Conservation (phyloP, 805 yeast species). For the Pichia kluyveri region DNA sequence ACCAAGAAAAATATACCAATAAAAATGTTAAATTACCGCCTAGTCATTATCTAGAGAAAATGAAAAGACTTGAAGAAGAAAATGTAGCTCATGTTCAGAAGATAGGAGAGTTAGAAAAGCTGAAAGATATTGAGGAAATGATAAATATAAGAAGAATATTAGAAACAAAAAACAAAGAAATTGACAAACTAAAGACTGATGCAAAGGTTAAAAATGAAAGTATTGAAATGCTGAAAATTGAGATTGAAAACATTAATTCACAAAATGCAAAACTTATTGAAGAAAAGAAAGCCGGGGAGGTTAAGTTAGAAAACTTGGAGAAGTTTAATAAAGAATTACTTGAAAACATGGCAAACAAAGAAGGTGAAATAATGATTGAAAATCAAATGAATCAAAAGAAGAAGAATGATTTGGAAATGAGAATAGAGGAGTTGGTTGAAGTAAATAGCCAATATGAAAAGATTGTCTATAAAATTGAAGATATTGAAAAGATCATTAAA, state of each 20-base stretch:
- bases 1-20: constrained; percentile 1
- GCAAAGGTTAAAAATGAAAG: constrained; percentile 12
- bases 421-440: constrained; percentile 37
- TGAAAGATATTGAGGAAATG: constrained; percentile 50
- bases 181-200: not conserved
- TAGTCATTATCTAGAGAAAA: constrained; percentile 19
- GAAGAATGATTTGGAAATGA: constrained; percentile 34
- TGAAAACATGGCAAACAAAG: constrained; percentile 61
- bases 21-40: constrained; percentile 21
- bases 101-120: constrained; percentile 13
- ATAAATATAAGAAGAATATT: constrained; percentile 4
- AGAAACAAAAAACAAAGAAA: constrained; percentile 1
- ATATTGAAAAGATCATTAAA: constrained; percentile 18
- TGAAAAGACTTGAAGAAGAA: constrained; percentile 16
- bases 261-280: constrained; percentile 12
- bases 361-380: constrained; percentile 48
- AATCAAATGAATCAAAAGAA: constrained; percentile 41
- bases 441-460: constrained; percentile 28
- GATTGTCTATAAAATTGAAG: constrained; percentile 18
- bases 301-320: constrained; percentile 10
- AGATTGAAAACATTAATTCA: constrained; percentile 11
- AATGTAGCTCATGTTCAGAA: constrained; percentile 11
- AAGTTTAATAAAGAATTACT: constrained; percentile 51
- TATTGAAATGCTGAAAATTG: constrained; percentile 5
- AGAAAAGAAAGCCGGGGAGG: not conserved